These are phyloP conservation scores for Cyanophora paradoxa DNA, from an alignment of 78 protist genomes.

Conservation along the genomic window DNA sequence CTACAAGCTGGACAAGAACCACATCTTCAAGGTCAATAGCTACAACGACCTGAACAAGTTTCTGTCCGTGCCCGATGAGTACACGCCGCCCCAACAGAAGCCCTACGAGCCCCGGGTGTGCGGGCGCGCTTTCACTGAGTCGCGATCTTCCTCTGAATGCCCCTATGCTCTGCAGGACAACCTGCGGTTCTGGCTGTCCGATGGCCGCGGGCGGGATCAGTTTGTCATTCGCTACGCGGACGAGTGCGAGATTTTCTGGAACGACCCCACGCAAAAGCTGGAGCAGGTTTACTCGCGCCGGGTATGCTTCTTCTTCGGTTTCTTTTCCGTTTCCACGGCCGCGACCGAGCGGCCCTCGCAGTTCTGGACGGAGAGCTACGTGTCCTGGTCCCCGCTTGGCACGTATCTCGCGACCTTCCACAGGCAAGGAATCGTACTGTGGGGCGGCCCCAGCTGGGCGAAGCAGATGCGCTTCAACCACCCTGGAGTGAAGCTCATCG, in stretches of 20 bases:
- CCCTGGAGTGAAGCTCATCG: slow-evolving; percentile 61
- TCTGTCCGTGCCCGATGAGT: slow-evolving; percentile 3
- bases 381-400: slow-evolving; percentile 83
- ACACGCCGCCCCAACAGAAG: slow-evolving; percentile 9
- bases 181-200: slow-evolving; percentile 25
- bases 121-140: not conserved
- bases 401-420: slow-evolving; percentile 82
- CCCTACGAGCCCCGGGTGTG: too few species aligned
- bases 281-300: not conserved
- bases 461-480: slow-evolving; percentile 34
- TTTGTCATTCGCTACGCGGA: slow-evolving; percentile 50
- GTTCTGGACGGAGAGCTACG: slow-evolving; percentile 57
- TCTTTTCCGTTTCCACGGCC: not conserved
- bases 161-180: slow-evolving; percentile 12
- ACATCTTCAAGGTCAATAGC: slow-evolving; percentile 15
- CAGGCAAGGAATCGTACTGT: slow-evolving; percentile 69
- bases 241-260: slow-evolving; percentile 67
- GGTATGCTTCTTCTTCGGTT: not conserved
- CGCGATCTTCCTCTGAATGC: not conserved
- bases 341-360: slow-evolving; percentile 4
- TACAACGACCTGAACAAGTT: not conserved
- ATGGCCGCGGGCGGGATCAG: slow-evolving; percentile 43
- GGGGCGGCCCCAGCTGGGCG: slow-evolving; percentile 44
- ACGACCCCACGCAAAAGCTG: slow-evolving; percentile 36
- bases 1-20: slow-evolving; percentile 51